Evolutionary conservation across 2,329 filamentous ascomycete genomes (phyloP).

Genomic region (Sporothrix protearum): DNA sequence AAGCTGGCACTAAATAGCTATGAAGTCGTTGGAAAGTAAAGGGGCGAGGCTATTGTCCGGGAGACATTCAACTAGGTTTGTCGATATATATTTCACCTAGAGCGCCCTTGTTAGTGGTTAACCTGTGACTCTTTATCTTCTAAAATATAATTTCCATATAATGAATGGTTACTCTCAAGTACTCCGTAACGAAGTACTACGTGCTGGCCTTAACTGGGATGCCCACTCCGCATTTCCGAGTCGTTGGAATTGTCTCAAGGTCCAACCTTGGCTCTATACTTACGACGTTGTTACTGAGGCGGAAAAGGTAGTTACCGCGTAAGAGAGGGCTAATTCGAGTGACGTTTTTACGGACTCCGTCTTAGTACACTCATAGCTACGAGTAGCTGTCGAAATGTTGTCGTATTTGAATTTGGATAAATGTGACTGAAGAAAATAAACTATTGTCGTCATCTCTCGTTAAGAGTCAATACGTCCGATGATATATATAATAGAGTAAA

Average conservation of each 20-base stretch:
- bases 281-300: not conserved
- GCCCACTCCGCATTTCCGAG: not conserved
- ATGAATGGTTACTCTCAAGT: not conserved
- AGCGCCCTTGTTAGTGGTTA: too few species aligned
- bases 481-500: too few species aligned
- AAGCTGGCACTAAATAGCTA: not conserved
- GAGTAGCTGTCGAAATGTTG: not conserved
- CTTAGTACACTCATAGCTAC: not conserved
- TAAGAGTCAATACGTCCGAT: too few species aligned
- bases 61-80: not conserved
- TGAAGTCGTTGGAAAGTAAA: not conserved
- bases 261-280: not conserved
- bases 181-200: not conserved
- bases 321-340: not conserved
- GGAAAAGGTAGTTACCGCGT: not conserved
- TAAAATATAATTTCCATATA: not conserved
- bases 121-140: too few species aligned
- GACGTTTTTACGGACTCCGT: too few species aligned
- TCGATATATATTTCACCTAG: too few species aligned
- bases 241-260: not conserved
- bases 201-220: not conserved
- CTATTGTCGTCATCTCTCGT: too few species aligned
- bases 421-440: too few species aligned
- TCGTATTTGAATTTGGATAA: too few species aligned
- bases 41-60: not conserved